phyloP scores from a whole-genome alignment of 169 alveolate genomes.

The Eimeria mitis region DNA sequence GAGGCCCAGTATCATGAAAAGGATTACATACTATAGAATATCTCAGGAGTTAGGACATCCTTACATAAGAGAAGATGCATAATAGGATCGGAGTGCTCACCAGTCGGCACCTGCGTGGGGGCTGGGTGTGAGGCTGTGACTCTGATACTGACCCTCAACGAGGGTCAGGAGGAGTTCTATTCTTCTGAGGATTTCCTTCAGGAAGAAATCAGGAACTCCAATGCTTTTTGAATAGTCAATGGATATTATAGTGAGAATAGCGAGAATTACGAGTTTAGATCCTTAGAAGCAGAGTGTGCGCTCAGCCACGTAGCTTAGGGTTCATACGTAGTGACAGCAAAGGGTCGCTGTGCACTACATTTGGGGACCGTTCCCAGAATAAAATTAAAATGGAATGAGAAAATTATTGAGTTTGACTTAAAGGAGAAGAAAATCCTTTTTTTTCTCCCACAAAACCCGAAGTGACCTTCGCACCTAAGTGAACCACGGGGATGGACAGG shows the following conservation, averaged over 20 bases:
- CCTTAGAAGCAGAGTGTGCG: neutral
- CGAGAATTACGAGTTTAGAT: conserved; percentile 7
- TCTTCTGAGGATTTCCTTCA: neutral
- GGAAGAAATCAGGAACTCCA: neutral
- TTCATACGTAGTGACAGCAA: neutral
- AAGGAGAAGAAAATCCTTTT: neutral
- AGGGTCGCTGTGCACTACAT: conserved; percentile 16
- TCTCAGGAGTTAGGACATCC: neutral
- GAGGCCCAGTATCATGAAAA: neutral
- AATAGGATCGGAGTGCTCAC: neutral
- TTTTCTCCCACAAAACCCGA: neutral
- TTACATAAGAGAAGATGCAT: neutral
- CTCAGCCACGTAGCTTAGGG: neutral
- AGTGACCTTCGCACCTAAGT: conserved; percentile 10
- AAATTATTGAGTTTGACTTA: neutral
- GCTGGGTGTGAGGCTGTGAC: conserved; percentile 1
- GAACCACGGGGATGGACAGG: conserved; percentile 1
- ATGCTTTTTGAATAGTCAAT: neutral
- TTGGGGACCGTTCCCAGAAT: conserved; percentile 7
- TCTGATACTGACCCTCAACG: conserved; percentile 5
- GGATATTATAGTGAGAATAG: neutral
- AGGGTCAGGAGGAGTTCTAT: conserved; percentile 1
- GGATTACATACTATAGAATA: neutral
- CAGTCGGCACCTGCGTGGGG: neutral
- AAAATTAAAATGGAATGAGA: neutral